Conservation (phyloP, 345 rosid species). For the Lumnitzera littorea region DNA sequence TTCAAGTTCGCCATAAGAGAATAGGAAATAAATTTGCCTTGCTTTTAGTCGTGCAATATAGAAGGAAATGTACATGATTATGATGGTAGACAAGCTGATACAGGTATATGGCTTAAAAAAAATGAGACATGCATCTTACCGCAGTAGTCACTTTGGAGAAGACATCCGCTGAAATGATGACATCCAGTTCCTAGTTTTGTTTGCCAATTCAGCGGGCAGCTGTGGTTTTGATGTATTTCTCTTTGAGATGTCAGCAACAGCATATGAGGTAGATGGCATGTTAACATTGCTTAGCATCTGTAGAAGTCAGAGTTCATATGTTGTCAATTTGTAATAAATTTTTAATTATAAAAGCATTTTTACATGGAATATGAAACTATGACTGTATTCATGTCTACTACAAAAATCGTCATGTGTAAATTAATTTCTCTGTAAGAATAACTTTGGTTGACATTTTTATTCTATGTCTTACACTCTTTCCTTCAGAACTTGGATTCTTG, state of each 20-base stretch:
- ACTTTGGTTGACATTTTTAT: no score
- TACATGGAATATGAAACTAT: no score
- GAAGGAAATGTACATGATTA: no score
- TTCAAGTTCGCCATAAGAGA: no score
- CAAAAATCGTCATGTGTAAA: no score
- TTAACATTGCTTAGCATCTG: conserved; percentile 36
- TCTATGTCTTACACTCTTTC: no score
- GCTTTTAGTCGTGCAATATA: no score
- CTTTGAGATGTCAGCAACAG: conserved; percentile 51
- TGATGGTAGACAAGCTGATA: neutral
- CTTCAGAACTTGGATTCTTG: no score
- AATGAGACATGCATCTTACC: conserved; percentile 19
- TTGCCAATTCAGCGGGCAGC: conserved; percentile 41
- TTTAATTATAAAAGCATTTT: neutral
- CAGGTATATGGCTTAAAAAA: neutral
- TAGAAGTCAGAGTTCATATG: conserved; percentile 5
- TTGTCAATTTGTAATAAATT: conserved; percentile 1
- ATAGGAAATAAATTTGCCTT: no score
- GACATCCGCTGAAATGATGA: conserved; percentile 59
- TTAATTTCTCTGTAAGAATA: no score
- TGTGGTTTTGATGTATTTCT: conserved; percentile 38
- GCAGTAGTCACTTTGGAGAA: conserved; percentile 43
- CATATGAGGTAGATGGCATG: conserved; percentile 49
- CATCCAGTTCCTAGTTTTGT: conserved; percentile 57
- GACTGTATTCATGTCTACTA: no score